Base-by-base conservation (phyloP, 2,329 filamentous ascomycete genomes). In the Fusarium armeniacum region DNA sequence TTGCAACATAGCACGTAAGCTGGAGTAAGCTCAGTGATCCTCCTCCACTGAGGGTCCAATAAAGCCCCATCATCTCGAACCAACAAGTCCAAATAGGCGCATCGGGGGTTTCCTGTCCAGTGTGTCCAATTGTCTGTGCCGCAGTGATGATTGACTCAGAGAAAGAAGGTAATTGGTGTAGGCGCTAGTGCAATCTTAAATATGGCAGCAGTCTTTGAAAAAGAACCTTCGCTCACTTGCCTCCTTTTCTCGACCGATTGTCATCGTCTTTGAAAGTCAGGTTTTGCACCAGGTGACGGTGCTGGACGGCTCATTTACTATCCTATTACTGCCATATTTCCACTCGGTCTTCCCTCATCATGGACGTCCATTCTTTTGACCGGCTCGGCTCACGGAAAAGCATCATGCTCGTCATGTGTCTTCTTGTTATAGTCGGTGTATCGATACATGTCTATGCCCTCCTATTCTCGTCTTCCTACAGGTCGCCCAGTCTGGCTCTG, bases 381-480 rank as follows among this genome's bases (percentile, higher is more conserved):
- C n/a, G 41, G 8, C 28, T 30, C 2, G 50, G 58, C n/a, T 60
- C 58, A 16, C 58, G 45, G 16, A 46, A 24, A 13, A 32, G 60
- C 2, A 35, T 62, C 8, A 36, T 46, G 12, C 4, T 46, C 9
- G 60, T 60, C 0, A 62, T 62, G 47, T 8, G 32, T 1, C 8
- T 62, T 32, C 47, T 62, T 16, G 58, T 62, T 10, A n/a, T 55
- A 13, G 6, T 47, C 5, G 60, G 60, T 3, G 33, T 62, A 13
- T 4, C 20, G 2, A 22, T 62, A 3, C 60, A 62, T 2, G 30
- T 56, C 4, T 62, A 62, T 4, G 58, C 60, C 2, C 35, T 62
- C 3, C 10, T 56, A 2, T 62, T 62, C 38, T 24, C 40, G 0
- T 20, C 60, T 10, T 24, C 24, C 4, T 36, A 43, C 18, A 20